Evolutionary conservation across 2,329 filamentous ascomycete species (phyloP).

Genomic region (Fusarium kyushuense): DNA sequence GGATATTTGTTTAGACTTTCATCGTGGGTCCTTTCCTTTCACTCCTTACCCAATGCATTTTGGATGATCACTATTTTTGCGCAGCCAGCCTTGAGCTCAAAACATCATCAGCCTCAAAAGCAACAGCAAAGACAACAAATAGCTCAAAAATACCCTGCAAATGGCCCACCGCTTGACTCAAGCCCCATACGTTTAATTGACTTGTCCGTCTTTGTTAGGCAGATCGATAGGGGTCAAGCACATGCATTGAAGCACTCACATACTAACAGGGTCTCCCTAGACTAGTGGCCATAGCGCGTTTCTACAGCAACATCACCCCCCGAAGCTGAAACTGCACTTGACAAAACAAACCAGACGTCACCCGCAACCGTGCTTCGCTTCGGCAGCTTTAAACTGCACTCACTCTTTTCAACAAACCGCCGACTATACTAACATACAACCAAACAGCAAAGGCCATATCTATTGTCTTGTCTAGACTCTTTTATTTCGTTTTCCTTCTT

Average conservation of each 20-base stretch:
- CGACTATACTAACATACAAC: slow-evolving; percentile 30
- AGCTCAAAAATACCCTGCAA: not conserved
- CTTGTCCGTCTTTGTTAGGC: not conserved
- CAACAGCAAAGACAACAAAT: slow-evolving; percentile 12
- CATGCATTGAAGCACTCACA: slow-evolving; percentile 10
- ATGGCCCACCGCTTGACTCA: not conserved
- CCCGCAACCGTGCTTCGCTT: slow-evolving; percentile 31
- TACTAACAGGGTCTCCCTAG: slow-evolving; percentile 29
- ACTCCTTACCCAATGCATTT: not conserved
- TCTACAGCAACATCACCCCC: slow-evolving; percentile 40
- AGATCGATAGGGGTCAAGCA: slow-evolving; percentile 16
- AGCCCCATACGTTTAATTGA: slow-evolving; percentile 1
- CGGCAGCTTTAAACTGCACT: slow-evolving; percentile 24
- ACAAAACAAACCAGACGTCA: slow-evolving; percentile 48
- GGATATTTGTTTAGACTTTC: slow-evolving; percentile 5
- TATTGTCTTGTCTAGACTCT: slow-evolving; percentile 47
- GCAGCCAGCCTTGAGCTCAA: not conserved
- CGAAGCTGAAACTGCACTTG: slow-evolving; percentile 3
- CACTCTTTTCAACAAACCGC: slow-evolving; percentile 20
- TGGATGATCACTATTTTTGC: not conserved
- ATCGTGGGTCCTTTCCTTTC: not conserved
- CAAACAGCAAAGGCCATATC: slow-evolving; percentile 26
- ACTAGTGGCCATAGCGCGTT: slow-evolving; percentile 22
- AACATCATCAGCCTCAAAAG: slow-evolving; percentile 8
- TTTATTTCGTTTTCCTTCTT: slow-evolving; percentile 8